These are phyloP conservation scores for Cryptosporidium ubiquitum DNA, from an alignment of 169 alveolate species.

Conservation along the genomic window DNA sequence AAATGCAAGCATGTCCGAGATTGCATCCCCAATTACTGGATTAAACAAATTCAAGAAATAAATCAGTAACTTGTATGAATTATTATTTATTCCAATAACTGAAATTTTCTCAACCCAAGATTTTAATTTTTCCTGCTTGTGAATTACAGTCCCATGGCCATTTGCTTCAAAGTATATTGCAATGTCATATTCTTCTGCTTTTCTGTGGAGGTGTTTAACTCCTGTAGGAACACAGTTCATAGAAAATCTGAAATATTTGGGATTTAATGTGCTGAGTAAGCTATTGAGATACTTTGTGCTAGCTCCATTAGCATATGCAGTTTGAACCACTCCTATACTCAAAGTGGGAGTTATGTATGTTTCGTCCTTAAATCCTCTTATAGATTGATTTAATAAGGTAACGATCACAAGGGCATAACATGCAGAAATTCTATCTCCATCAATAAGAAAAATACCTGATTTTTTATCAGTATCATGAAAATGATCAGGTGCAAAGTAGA, in stretches of 20 bases:
- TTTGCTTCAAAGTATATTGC: slow-evolving; percentile 92
- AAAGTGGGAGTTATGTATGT: slow-evolving; percentile 14
- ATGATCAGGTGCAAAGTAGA: slow-evolving; percentile 79
- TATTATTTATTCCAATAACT: slow-evolving; percentile 52
- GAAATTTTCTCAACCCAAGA: slow-evolving; percentile 78
- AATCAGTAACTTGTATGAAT: background rate
- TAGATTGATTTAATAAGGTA: background rate
- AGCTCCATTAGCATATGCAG: slow-evolving; percentile 91
- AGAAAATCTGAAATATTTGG: slow-evolving; percentile 9
- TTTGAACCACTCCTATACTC: slow-evolving; percentile 84
- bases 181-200: slow-evolving; percentile 85
- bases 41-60: slow-evolving; percentile 77
- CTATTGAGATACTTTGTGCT: slow-evolving; percentile 77
- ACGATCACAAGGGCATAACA: slow-evolving; percentile 57
- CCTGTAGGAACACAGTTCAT: slow-evolving; percentile 84
- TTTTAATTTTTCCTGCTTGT: slow-evolving; percentile 75
- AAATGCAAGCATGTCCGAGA: slow-evolving; percentile 84
- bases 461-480: slow-evolving; percentile 32
- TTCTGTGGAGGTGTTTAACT: slow-evolving; percentile 86
- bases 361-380: background rate
- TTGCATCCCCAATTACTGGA: slow-evolving; percentile 89
- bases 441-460: slow-evolving; percentile 63
- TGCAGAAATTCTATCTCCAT: slow-evolving; percentile 80
- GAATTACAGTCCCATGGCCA: slow-evolving; percentile 91
- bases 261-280: slow-evolving; percentile 50